Conservation (phyloP, 163 green algal genomes). For the Volvox carteri region DNA sequence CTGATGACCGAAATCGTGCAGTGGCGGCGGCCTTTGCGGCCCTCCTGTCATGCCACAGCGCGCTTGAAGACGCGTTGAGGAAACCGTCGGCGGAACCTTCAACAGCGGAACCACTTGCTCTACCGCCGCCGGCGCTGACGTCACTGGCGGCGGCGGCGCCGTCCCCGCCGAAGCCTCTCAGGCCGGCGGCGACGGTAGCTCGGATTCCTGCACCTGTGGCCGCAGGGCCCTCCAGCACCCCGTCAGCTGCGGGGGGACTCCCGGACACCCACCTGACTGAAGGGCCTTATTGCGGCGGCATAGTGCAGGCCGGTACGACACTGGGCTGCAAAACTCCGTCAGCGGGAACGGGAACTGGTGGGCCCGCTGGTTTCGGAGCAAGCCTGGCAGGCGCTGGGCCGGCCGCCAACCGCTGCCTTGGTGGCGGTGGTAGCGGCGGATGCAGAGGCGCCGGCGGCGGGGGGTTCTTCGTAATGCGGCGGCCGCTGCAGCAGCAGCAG, state of each 20-base stretch:
- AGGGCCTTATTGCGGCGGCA: too few relatives aligned
- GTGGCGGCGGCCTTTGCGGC: not conserved
- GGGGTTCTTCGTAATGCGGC: not conserved
- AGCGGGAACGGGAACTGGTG: too few relatives aligned
- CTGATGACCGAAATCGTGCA: not conserved
- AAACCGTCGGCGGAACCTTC: not conserved
- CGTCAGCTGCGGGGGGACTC: too few relatives aligned
- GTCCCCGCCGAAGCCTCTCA: too few relatives aligned
- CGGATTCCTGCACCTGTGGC: not conserved
- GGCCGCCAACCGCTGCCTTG: not conserved
- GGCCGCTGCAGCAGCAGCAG: not conserved
- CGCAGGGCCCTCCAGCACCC: not conserved
- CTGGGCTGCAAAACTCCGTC: too few relatives aligned
- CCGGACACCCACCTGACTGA: too few relatives aligned
- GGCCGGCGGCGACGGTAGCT: not conserved
- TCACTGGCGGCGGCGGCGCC: not conserved
- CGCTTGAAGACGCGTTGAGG: not conserved
- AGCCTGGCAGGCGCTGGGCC: too few relatives aligned
- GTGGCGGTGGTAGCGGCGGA: not conserved
- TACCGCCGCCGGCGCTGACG: not conserved
- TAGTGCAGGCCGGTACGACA: too few relatives aligned
- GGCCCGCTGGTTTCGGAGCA: too few relatives aligned
- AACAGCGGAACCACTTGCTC: not conserved
- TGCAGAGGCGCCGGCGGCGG: not conserved
- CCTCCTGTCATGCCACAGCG: slow-evolving; percentile 4